Conservation (phyloP, 2,329 filamentous ascomycete genomes). For the Alternaria novae-zelandiae region DNA sequence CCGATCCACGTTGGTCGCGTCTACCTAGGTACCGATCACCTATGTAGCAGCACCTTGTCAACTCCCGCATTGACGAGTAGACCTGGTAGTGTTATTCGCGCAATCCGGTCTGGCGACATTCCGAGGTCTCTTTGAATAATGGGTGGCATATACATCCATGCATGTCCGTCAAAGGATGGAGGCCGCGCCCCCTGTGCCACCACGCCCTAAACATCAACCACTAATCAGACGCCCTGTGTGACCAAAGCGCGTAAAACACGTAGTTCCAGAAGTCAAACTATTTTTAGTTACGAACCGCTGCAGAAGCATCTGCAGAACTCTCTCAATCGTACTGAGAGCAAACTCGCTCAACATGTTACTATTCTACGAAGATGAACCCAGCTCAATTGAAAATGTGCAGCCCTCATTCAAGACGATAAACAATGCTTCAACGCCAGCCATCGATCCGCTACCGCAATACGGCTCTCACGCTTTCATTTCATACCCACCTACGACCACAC, state of each 20-base stretch:
- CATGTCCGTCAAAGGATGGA: neutral
- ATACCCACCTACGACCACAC: neutral
- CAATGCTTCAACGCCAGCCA: neutral
- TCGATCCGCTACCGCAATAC: neutral
- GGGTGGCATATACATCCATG: neutral
- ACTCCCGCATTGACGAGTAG: neutral
- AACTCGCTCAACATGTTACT: neutral
- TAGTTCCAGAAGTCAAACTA: neutral
- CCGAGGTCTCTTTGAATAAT: neutral
- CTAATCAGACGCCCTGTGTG: slow-evolving; percentile 1
- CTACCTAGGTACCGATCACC: neutral
- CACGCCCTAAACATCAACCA: slow-evolving; percentile 20
- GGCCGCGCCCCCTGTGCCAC: slow-evolving; percentile 5
- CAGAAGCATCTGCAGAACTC: neutral
- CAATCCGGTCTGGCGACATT: neutral
- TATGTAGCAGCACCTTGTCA: neutral
- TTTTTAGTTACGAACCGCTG: neutral
- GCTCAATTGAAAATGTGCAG: neutral
- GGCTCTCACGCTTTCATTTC: neutral
- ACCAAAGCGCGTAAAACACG: neutral
- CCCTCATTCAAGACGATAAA: neutral
- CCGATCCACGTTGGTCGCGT: slow-evolving; percentile 7
- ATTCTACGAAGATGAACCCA: neutral
- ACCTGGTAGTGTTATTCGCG: neutral
- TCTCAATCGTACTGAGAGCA: neutral